Conservation (phyloP, 2,329 filamentous ascomycete genomes). For the Monascus ruber region DNA sequence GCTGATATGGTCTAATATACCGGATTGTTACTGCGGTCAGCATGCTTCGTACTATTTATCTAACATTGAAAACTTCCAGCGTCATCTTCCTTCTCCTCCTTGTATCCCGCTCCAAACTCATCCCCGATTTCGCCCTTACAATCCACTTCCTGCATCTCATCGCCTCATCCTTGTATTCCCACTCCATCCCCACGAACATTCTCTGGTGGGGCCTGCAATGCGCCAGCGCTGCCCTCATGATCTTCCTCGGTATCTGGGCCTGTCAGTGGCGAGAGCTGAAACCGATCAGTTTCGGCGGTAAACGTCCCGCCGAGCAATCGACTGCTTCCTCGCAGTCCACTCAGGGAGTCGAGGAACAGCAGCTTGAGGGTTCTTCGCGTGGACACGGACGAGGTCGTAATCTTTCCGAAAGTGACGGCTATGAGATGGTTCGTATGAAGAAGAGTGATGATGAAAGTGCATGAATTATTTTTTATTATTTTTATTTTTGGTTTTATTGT, state of each 20-base stretch:
- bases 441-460: slow-evolving; percentile 17
- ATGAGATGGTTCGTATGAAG: slow-evolving; percentile 26
- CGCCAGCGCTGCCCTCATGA: slow-evolving; percentile 52
- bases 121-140: slow-evolving; percentile 87
- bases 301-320: slow-evolving; percentile 8
- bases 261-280: slow-evolving; percentile 82
- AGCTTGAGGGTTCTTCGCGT: slow-evolving; percentile 16
- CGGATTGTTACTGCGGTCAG: no score
- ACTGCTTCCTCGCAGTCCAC: slow-evolving; percentile 4
- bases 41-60: no score
- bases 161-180: slow-evolving; percentile 66
- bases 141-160: slow-evolving; percentile 74
- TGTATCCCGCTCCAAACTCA: slow-evolving; percentile 80
- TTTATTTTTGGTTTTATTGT: slow-evolving; percentile 3
- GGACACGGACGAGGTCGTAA: slow-evolving; percentile 20
- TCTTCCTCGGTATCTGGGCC: slow-evolving; percentile 69
- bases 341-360: slow-evolving; percentile 7
- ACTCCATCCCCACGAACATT: slow-evolving; percentile 60
- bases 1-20: no score
- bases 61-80: slow-evolving; percentile 35
- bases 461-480: slow-evolving; percentile 9
- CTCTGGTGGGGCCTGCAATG: slow-evolving; percentile 76
- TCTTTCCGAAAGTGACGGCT: slow-evolving; percentile 15
- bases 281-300: slow-evolving; percentile 75
- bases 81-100: slow-evolving; percentile 72